Base-by-base conservation (phyloP, 768 basidiomycete species). In the Pleurotus pulmonarius region DNA sequence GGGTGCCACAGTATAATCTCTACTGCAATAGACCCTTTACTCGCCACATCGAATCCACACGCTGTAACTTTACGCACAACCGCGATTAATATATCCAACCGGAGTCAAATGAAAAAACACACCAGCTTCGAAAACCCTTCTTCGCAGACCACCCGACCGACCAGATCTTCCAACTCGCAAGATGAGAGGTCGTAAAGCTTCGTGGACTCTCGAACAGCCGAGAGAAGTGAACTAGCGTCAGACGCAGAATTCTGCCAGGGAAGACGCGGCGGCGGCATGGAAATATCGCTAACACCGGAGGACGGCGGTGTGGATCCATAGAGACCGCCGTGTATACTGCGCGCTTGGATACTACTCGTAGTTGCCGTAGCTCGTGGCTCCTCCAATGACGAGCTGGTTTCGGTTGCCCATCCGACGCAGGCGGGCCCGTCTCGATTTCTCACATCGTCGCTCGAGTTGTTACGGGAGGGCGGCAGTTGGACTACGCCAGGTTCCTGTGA, bases 111-210 rank as follows among this genome's bases (percentile, higher is more conserved):
- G 24, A 12, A n/a, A 15, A 53, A 53, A 38, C 51, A 5, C 22
- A 53, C 51, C 39, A 53, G 22, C 9, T 53, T 53, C 6, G 51
- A 39, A 15, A 53, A 53, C n/a, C 39, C 51, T 39, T 53, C 51
- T 8, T 53, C 51, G 39, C 51, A 53, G 1, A 53, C 51, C n/a
- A 53, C 38, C 8, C 51, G 51, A 41, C 51, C 40, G 20, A 41
- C 51, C 38, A 53, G 39, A 39, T 53, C 51, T 15, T 53, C 51
- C 22, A 53, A 41, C n/a, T 53, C 51, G 11, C n/a, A 3, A n/a
- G 51, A 53, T 5, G 34, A 22, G n/a, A 53, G 26, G 13, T 53
- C 51, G 8, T 41, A 53, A 8, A 53, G 51, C 41, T 41, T 53
- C 13, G 51, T 25, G 15, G 37, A 53, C 4, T 53, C 38, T 13